Base-by-base conservation (phyloP, 2,329 filamentous ascomycete genomes). In the Colletotrichum horii region DNA sequence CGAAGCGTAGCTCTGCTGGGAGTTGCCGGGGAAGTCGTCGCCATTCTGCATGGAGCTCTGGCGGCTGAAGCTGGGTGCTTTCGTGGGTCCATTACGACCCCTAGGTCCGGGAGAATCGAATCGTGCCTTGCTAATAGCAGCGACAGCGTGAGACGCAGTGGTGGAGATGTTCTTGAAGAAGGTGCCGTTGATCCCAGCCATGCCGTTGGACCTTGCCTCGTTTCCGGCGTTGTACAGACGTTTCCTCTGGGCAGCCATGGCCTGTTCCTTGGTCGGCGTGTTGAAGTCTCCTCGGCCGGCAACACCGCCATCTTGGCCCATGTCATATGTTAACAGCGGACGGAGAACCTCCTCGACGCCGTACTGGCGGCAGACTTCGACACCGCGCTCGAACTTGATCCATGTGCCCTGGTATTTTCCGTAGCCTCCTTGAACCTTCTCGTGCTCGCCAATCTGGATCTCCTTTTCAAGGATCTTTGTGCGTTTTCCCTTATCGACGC, bases 321-420 rank as follows among this genome's bases (percentile, higher is more conserved):
- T 94, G 81, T 96, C 94, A 83, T 96, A 95, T 32, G 94, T 95
- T 70, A 97, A 85, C 7, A 97, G 88, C 19, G 94, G 94, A 26
- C 92, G 90, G 64, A 97, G 86, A 7, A 95, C 80, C 78, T 96
- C 94, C 83, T 96, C 94, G 36, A 97, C 95, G 14, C 91, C 92
- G 79, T 94, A 94, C 78, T 93, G 91, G 56, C 94, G 93, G 84
- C 97, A 98, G 80, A 99, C 96, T 82, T 98, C 95, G 61, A 97
- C 90, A 2, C 96, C 97, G 76, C 96, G 93, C 66, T 96, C 94
- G 82, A 98, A 98, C 81, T 94, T 95, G 82, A 99, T 98, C 97
- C 97, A 99, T 4, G 97, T 99, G 71, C 97, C 97, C 87, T 99
- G 97, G 82, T 99, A 99, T 87, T 98, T 98, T 78, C 97, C 97